Conservation (phyloP, 176 grass and related monocot genomes). For the barley (Hordeum vulgare) region MorexV3_pseudomolecules_assembly NC_058524.1:601115868-601116367, state of each 20-base stretch:
- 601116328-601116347: background rate
- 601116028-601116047: conserved; percentile 38
- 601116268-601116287: background rate
- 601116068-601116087: conserved; percentile 36
- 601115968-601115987: background rate
- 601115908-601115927: background rate
- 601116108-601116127: conserved; percentile 42
- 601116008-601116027: conserved; percentile 38
- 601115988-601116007: conserved; percentile 9
- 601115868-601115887: conserved; percentile 39
- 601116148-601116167: too few species aligned
- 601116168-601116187: too few species aligned
- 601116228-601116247: background rate
- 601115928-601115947: conserved; percentile 15
- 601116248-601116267: background rate
- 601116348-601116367: background rate
- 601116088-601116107: conserved; percentile 26
- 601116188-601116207: background rate
- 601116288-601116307: background rate
- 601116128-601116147: conserved; percentile 29
- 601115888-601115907: background rate
- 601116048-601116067: conserved; percentile 39
- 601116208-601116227: background rate
- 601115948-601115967: conserved; percentile 1
- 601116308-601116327: background rate